A percentile compares a stretch with the other conserved stretches of the same genome.
Conservation (phyloP, 2,329 filamentous ascomycete genomes). For the Ophiostoma quercus region DNA sequence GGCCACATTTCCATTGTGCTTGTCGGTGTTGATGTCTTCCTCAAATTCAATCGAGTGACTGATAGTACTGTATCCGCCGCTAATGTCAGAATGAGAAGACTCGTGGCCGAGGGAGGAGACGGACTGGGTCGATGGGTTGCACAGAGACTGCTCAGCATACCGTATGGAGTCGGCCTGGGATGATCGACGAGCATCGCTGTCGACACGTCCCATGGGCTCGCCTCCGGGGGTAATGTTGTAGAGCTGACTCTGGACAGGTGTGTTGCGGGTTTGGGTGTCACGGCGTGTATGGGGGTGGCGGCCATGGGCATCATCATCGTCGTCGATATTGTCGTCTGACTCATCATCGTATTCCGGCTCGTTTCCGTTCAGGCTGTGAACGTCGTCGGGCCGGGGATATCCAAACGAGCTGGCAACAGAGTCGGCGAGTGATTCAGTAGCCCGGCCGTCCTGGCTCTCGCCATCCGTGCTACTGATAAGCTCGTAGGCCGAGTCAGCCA, state of each 20-base stretch:
- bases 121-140: slow-evolving; percentile 38
- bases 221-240: slow-evolving; percentile 33
- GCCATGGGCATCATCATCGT: slow-evolving; percentile 4
- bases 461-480: slow-evolving; percentile 50
- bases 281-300: slow-evolving; percentile 1
- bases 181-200: slow-evolving; percentile 33
- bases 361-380: slow-evolving; percentile 32
- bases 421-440: slow-evolving; percentile 42
- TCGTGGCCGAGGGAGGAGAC: slow-evolving; percentile 29
- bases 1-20: slow-evolving; percentile 36
- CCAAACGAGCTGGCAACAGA: slow-evolving; percentile 33
- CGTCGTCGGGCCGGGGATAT: slow-evolving; percentile 30
- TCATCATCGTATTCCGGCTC: slow-evolving; percentile 48
- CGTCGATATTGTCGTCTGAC: slow-evolving; percentile 37
- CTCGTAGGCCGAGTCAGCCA: slow-evolving; percentile 54
- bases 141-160: slow-evolving; percentile 47
- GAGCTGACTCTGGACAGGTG: slow-evolving; percentile 23
- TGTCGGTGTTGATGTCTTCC: slow-evolving; percentile 42
- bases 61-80: slow-evolving; percentile 27
- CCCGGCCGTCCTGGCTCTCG: slow-evolving; percentile 47
- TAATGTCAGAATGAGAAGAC: slow-evolving; percentile 27
- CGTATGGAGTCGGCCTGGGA: slow-evolving; percentile 40
- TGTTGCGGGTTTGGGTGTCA: slow-evolving; percentile 17
- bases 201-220: slow-evolving; percentile 37
- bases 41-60: slow-evolving; percentile 43